These are phyloP conservation scores for Schizosaccharomyces osmophilus DNA, from an alignment of 805 yeast species.

Conservation along the genomic window DNA sequence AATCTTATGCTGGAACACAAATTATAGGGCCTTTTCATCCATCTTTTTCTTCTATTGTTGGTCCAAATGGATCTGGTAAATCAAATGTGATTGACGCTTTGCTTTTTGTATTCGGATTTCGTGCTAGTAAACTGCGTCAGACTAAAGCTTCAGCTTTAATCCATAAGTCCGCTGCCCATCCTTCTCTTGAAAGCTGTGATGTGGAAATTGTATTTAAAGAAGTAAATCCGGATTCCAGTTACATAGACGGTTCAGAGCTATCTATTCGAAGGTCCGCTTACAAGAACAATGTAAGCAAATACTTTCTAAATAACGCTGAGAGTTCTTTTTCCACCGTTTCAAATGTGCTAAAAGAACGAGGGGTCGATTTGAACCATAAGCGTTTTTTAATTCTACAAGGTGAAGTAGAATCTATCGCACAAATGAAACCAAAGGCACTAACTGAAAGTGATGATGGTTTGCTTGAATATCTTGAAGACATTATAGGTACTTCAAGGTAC, in stretches of 20 bases:
- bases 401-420: constrained; percentile 93
- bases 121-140: constrained; percentile 93
- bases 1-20: constrained; percentile 85
- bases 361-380: constrained; percentile 85
- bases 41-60: constrained; percentile 89
- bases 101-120: constrained; percentile 86
- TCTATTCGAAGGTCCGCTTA: constrained; percentile 62
- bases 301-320: constrained; percentile 42
- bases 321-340: constrained; percentile 67
- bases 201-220: constrained; percentile 76
- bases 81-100: constrained; percentile 92
- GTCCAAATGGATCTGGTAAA: constrained; percentile 96
- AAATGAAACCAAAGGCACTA: constrained; percentile 95
- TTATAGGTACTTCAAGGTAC: constrained; percentile 78
- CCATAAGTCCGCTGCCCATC: constrained; percentile 61
- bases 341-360: constrained; percentile 43
- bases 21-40: constrained; percentile 77
- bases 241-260: constrained; percentile 31
- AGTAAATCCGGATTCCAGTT: constrained; percentile 19
- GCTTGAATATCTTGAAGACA: constrained; percentile 82
- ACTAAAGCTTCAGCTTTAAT: constrained; percentile 77
- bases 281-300: constrained; percentile 51
- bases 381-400: constrained; percentile 88
- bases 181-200: constrained; percentile 46
- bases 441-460: constrained; percentile 78